phyloP scores from a whole-genome alignment of 2,329 filamentous ascomycete species.

The Pseudocercospora crystallina region DNA sequence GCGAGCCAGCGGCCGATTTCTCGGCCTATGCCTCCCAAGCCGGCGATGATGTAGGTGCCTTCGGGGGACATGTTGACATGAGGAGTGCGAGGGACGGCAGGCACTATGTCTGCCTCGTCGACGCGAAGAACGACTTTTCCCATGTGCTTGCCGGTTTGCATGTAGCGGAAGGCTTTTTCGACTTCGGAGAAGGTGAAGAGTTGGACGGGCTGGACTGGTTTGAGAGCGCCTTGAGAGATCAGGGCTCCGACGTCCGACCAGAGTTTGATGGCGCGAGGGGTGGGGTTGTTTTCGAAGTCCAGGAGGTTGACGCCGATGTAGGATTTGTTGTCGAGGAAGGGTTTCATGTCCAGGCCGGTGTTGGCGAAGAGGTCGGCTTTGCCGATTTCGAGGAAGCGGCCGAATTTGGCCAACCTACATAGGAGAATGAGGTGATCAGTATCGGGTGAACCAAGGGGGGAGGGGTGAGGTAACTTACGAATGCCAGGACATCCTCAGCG shows the following conservation, averaged over 20 bases:
- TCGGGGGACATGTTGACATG: neutral
- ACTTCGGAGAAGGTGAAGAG: conserved; percentile 20
- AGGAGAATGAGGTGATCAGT: no score
- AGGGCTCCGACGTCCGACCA: conserved; percentile 19
- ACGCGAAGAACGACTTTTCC: conserved; percentile 16
- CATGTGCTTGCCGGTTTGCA: conserved; percentile 17
- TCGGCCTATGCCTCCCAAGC: conserved; percentile 19
- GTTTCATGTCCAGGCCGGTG: conserved; percentile 16
- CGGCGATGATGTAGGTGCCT: conserved; percentile 16
- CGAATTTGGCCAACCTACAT: conserved; percentile 33
- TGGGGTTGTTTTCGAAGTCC: conserved; percentile 14
- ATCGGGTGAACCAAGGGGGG: no score
- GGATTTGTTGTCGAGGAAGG: conserved; percentile 15
- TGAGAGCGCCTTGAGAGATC: conserved; percentile 6
- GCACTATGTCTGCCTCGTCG: conserved; percentile 1
- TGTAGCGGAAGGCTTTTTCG: conserved; percentile 18
- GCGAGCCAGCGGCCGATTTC: conserved; percentile 6
- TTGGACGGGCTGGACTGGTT: conserved; percentile 17
- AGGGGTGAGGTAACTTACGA: no score
- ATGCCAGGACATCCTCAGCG: conserved; percentile 29
- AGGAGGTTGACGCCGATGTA: conserved; percentile 19
- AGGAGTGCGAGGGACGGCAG: conserved; percentile 2
- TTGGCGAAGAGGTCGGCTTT: conserved; percentile 22
- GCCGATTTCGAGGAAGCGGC: conserved; percentile 33
- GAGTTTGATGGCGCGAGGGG: conserved; percentile 8